Base-by-base conservation (phyloP, 1,139 yeast genomes). In the Yamadazyma blattariae region DNA sequence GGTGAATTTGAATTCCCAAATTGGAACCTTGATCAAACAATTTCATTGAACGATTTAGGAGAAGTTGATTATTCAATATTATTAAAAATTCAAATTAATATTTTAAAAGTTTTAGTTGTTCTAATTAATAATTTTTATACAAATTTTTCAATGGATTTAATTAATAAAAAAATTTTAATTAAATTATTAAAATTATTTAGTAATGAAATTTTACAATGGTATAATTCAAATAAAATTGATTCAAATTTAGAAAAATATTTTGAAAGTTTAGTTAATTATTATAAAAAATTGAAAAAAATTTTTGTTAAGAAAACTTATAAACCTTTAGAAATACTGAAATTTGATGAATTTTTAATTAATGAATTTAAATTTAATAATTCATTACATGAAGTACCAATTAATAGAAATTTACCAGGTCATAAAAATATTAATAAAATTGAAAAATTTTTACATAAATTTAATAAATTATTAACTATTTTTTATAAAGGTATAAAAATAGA, bases 261-360 rank as follows among this genome's bases (percentile, higher is more conserved):
- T 36, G 77, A 72, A 39, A 64, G 64, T 37, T 63, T 87, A 47
- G 79, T 77, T 11, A 64, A 61, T 11, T 67, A 80, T 34, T 86
- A 85, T 56, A 79, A 81, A 50, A 78, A 77, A 46, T 74, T 86
- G 47, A 80, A 89, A 54, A 81, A 82, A 47, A 58, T 77, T 12
- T 88, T 85, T 51, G 84, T 87, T 39, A 86, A 83, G 56, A 85
- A 84, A 51, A 73, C 87, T 13, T 89, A 86, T 56, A 74, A 90
- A 42, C 96, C 96, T 0, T 46, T 57, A 27, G 71, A 67, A 37
- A 46, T 60, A 17, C 63, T 56, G 58, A 67, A 61, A 38, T 65
- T 67, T 45, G 71, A 69, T 33, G 63, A 56, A 23, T 65, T 60
- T 40, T 52, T 71, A 27, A 54, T 59, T 14, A 57, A 56, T 29